These are phyloP conservation scores for Leucosporidium yakuticum DNA, from an alignment of 768 basidiomycete genomes.

Conservation along the genomic window DNA sequence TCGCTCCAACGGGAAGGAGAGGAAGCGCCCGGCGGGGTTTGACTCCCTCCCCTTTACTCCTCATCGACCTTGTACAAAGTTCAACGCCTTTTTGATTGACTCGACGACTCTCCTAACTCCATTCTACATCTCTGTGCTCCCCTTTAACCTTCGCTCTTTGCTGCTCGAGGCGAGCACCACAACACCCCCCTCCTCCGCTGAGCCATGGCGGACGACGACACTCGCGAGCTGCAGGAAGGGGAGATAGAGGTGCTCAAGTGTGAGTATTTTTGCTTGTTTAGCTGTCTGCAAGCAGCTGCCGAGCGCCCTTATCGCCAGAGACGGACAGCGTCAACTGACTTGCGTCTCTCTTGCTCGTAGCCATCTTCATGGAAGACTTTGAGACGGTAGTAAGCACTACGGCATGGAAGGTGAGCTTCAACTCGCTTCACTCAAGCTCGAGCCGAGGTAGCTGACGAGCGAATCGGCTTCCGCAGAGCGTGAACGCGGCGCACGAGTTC, in stretches of 20 bases:
- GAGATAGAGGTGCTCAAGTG: conserved; percentile 33
- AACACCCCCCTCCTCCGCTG: too few relatives aligned
- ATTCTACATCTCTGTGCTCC: too few relatives aligned
- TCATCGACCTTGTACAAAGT: too few relatives aligned
- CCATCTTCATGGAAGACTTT: conserved; percentile 34
- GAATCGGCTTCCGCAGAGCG: background rate
- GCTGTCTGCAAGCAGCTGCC: background rate
- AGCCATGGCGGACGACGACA: conserved; percentile 11
- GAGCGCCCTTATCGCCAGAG: background rate
- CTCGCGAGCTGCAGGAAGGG: conserved; percentile 23
- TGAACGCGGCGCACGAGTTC: conserved; percentile 33
- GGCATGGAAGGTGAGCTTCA: conserved; percentile 29
- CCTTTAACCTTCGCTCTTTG: too few relatives aligned
- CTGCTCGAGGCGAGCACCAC: too few relatives aligned
- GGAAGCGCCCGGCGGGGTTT: too few relatives aligned
- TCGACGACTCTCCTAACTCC: too few relatives aligned
- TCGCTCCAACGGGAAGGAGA: too few relatives aligned
- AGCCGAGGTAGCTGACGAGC: background rate
- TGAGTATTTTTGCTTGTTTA: background rate
- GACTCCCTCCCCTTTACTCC: too few relatives aligned
- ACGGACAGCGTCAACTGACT: background rate
- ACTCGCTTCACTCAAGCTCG: accelerated
- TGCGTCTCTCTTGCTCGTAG: background rate
- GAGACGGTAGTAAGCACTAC: conserved; percentile 19
- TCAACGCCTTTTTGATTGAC: too few relatives aligned